Evolutionary conservation across 495 filamentous ascomycete genomes (phyloP).

Genomic region (Immersiella caudata): DNA sequence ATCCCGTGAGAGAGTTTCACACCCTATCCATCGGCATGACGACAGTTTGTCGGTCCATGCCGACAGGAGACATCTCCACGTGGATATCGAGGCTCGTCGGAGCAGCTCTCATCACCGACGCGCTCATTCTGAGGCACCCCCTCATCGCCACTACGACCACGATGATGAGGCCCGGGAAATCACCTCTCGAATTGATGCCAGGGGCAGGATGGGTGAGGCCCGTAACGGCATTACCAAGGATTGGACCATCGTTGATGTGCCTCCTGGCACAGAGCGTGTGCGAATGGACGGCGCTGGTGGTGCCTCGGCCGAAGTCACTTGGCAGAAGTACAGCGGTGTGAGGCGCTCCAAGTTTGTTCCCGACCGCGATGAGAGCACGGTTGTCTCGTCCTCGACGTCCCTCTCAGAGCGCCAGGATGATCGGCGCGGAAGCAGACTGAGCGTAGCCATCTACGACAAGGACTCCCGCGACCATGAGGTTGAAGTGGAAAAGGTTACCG

Average conservation of each 20-base stretch:
- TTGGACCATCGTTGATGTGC: constrained; percentile 79
- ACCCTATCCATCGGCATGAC: constrained; percentile 33
- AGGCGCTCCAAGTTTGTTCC: constrained; percentile 68
- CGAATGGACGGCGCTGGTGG: constrained; percentile 74
- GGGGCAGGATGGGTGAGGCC: constrained; percentile 67
- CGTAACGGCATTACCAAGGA: constrained; percentile 68
- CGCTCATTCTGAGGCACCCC: constrained; percentile 53
- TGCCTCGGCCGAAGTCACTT: constrained; percentile 67
- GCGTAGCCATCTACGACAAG: constrained; percentile 49
- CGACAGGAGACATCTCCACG: constrained; percentile 64
- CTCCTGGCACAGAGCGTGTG: constrained; percentile 75
- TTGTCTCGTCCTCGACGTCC: constrained; percentile 32
- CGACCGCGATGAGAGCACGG: constrained; percentile 43
- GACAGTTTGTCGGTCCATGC: constrained; percentile 47
- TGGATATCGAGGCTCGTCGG: constrained; percentile 50
- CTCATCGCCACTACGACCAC: constrained; percentile 41
- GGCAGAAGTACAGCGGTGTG: constrained; percentile 77
- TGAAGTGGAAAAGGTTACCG: constrained; percentile 49
- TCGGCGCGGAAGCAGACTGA: constrained; percentile 44
- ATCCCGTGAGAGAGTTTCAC: constrained; percentile 40
- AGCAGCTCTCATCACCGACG: constrained; percentile 40
- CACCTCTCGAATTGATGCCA: constrained; percentile 59
- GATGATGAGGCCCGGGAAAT: constrained; percentile 66
- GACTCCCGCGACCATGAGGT: constrained; percentile 43
- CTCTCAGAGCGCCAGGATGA: constrained; percentile 34